phyloP scores from a whole-genome alignment of 768 basidiomycete species.

The Pleurotus citrinopileatus region DNA sequence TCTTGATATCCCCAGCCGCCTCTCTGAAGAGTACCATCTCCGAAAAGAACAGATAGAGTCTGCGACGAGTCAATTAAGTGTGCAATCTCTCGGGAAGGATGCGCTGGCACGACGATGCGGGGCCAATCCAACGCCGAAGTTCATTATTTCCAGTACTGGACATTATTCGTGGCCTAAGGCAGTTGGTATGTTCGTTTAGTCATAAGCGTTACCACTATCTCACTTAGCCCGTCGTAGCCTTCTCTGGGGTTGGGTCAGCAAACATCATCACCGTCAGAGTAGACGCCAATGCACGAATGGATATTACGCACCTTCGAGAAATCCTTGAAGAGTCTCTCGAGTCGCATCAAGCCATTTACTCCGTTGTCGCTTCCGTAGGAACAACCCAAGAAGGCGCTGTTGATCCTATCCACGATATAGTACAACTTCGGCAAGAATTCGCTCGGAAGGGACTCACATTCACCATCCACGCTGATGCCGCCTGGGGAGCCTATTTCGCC shows the following conservation, averaged over 20 bases:
- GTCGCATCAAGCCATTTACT: constrained; percentile 33
- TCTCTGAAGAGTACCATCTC: constrained; percentile 31
- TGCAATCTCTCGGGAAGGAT: constrained; percentile 36
- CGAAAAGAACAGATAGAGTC: constrained; percentile 27
- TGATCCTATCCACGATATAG: constrained; percentile 36
- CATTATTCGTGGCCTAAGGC: constrained; percentile 51
- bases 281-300: constrained; percentile 33
- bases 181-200: constrained; percentile 28
- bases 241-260: constrained; percentile 39
- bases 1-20: constrained; percentile 31
- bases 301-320: constrained; percentile 22
- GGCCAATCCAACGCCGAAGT: constrained; percentile 20
- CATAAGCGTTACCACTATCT: background rate
- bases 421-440: constrained; percentile 27
- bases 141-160: constrained; percentile 28
- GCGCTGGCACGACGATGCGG: constrained; percentile 20
- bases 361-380: constrained; percentile 41
- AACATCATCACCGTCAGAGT: constrained; percentile 34
- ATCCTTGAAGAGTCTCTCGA: constrained; percentile 26
- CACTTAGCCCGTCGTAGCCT: constrained; percentile 22
- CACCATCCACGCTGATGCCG: constrained; percentile 41
- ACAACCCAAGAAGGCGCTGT: constrained; percentile 42
- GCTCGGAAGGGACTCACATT: constrained; percentile 33
- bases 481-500: constrained; percentile 47
- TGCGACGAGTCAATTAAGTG: constrained; percentile 26